Evolutionary conservation across 192 early-diverging fungal species (phyloP).

Genomic region (Diversispora eburnea): DNA sequence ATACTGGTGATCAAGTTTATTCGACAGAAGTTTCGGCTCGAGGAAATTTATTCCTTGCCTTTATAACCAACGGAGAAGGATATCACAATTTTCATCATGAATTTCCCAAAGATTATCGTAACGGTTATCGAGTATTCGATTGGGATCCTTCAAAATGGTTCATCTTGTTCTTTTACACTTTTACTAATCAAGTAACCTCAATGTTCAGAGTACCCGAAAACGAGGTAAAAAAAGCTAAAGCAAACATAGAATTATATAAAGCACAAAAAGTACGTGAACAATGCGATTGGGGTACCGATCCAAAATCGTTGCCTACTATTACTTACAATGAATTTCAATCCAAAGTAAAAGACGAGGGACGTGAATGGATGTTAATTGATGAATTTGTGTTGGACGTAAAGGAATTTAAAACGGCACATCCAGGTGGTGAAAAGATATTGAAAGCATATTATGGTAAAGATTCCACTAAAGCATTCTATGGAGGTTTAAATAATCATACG

Average conservation of each 20-base stretch:
- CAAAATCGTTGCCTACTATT: conserved; percentile 65
- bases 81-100: conserved; percentile 89
- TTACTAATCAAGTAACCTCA: conserved; percentile 64
- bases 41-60: conserved; percentile 76
- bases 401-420: conserved; percentile 82
- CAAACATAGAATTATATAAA: conserved; percentile 80
- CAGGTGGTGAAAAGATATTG: conserved; percentile 77
- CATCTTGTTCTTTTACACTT: conserved; percentile 50
- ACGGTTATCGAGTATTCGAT: conserved; percentile 72
- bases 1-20: conserved; percentile 65
- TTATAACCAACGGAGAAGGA: conserved; percentile 77
- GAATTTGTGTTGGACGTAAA: conserved; percentile 78
- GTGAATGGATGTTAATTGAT: conserved; percentile 77
- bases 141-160: conserved; percentile 88
- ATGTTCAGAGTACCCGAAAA: conserved; percentile 75
- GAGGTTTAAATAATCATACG: conserved; percentile 86
- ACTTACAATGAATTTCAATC: conserved; percentile 62
- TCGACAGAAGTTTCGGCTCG: conserved; percentile 82
- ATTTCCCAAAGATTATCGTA: conserved; percentile 84
- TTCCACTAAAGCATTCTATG: conserved; percentile 82
- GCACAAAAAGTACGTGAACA: conserved; percentile 51
- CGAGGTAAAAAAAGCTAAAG: conserved; percentile 72
- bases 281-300: conserved; percentile 70
- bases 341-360: conserved; percentile 58
- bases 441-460: conserved; percentile 76